phyloP scores from a whole-genome alignment of 768 basidiomycete genomes.

The Clavaria fumosa region DNA sequence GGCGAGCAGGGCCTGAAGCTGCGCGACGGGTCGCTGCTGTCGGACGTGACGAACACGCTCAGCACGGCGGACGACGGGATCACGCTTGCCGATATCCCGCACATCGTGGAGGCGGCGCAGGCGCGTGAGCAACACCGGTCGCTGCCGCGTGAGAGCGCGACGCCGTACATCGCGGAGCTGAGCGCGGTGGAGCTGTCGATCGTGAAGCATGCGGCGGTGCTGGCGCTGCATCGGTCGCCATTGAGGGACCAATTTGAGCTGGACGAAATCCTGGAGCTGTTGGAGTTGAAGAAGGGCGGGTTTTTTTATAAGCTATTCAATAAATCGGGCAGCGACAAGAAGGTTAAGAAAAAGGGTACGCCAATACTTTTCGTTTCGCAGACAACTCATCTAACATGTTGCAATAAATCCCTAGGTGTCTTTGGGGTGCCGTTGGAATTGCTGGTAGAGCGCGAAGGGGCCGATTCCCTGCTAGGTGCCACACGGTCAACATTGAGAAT shows the following conservation, averaged over 20 bases:
- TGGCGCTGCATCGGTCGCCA: constrained; percentile 62
- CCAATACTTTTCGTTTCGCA: constrained; percentile 8
- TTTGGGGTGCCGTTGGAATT: constrained; percentile 89
- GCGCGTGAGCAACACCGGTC: constrained; percentile 81
- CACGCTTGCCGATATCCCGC: constrained; percentile 88
- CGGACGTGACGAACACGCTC: no score
- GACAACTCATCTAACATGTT: background rate
- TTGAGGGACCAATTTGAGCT: constrained; percentile 73
- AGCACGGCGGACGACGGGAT: constrained; percentile 56
- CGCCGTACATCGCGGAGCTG: constrained; percentile 74
- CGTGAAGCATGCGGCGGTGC: constrained; percentile 81
- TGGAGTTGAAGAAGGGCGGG: constrained; percentile 83
- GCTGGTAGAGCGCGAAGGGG: constrained; percentile 85
- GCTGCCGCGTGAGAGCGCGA: constrained; percentile 58
- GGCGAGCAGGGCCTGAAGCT: no score
- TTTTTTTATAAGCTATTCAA: constrained; percentile 98
- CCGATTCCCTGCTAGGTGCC: constrained; percentile 88
- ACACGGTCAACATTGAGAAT: constrained; percentile 73
- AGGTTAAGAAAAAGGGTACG: constrained; percentile 74
- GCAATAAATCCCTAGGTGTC: constrained; percentile 41
- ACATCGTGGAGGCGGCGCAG: constrained; percentile 83
- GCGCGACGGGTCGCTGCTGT: no score
- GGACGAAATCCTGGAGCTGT: constrained; percentile 86
- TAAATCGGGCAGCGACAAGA: constrained; percentile 67
- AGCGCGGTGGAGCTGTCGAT: constrained; percentile 76